These are phyloP conservation scores for Leccinum subspadiceum DNA, from an alignment of 1,284 basidiomycete species.

Conservation along the genomic window DNA sequence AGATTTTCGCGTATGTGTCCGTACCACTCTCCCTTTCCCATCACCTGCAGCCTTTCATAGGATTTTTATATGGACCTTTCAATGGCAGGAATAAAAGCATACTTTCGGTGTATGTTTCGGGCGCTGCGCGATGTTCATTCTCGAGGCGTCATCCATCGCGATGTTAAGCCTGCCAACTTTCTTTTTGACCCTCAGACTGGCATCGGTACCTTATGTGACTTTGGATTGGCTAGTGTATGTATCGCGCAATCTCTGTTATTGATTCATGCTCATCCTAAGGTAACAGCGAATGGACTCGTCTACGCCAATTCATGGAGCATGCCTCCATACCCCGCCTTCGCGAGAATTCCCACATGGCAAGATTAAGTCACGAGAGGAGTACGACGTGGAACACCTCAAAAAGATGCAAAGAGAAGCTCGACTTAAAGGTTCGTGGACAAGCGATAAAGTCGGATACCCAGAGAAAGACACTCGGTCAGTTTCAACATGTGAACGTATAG, in stretches of 20 bases:
- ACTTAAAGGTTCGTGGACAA: conserved; percentile 48
- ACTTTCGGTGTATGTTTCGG: conserved; percentile 90
- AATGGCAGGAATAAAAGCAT: conserved; percentile 76
- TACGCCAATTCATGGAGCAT: conserved; percentile 51
- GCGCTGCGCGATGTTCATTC: conserved; percentile 88
- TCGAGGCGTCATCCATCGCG: conserved; percentile 91
- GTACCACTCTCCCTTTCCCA: neutral
- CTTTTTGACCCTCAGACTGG: conserved; percentile 87
- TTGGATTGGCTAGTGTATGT: conserved; percentile 89
- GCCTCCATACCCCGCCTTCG: conserved; percentile 72
- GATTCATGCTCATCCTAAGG: conserved; percentile 8
- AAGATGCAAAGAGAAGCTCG: conserved; percentile 63
- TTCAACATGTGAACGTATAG: conserved; percentile 2
- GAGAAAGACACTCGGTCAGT: conserved; percentile 63
- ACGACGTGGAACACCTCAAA: conserved; percentile 46
- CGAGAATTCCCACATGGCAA: conserved; percentile 67
- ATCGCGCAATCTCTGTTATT: conserved; percentile 4
- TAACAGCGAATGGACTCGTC: conserved; percentile 54
- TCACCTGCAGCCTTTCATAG: conserved; percentile 38
- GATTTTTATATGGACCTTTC: conserved; percentile 75
- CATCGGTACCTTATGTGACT: conserved; percentile 90
- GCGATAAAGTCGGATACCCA: conserved; percentile 73
- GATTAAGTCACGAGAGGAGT: conserved; percentile 38
- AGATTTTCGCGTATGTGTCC: conserved; percentile 80
- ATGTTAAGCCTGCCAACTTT: conserved; percentile 99